Evolutionary conservation across 2,329 filamentous ascomycete genomes (phyloP).

Genomic region (Epichloe glyceriae): DNA sequence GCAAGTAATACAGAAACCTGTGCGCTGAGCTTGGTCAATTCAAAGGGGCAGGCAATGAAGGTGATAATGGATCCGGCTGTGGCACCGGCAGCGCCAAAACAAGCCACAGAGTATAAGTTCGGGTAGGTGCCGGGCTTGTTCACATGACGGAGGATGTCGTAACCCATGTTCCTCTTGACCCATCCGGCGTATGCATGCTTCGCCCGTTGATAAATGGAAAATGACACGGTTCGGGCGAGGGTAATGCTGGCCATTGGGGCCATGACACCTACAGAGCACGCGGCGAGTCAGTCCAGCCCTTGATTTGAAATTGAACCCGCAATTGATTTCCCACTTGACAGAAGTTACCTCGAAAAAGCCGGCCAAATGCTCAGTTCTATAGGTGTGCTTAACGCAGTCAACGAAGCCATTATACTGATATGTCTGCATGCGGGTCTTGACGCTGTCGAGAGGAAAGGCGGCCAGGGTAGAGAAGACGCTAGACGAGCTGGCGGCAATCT

Average conservation of each 20-base stretch:
- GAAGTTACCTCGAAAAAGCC: constrained; percentile 68
- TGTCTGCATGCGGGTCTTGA: constrained; percentile 83
- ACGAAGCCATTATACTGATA: constrained; percentile 65
- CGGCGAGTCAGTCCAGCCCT: background rate
- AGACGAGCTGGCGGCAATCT: constrained; percentile 65
- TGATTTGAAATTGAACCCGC: too few relatives aligned
- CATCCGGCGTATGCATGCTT: constrained; percentile 62
- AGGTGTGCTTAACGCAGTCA: constrained; percentile 65
- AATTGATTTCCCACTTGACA: background rate
- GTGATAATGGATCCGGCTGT: constrained; percentile 71
- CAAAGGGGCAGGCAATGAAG: constrained; percentile 72
- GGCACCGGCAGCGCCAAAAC: constrained; percentile 66
- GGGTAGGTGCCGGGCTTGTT: constrained; percentile 59
- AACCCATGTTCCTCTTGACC: constrained; percentile 52
- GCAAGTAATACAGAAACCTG: constrained; percentile 73
- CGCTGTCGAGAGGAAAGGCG: constrained; percentile 78
- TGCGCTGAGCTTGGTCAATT: constrained; percentile 78
- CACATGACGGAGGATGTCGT: constrained; percentile 61
- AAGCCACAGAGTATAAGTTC: constrained; percentile 58
- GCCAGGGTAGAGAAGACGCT: constrained; percentile 66
- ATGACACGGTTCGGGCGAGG: constrained; percentile 63
- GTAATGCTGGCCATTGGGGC: constrained; percentile 73
- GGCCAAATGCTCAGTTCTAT: constrained; percentile 55
- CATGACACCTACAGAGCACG: constrained; percentile 44
- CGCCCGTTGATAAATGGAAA: constrained; percentile 66